A percentile compares a stretch with the other conserved stretches of the same genome.
phyloP scores from a whole-genome alignment of 2,329 filamentous ascomycete genomes.

The Didymella segeticola region DNA sequence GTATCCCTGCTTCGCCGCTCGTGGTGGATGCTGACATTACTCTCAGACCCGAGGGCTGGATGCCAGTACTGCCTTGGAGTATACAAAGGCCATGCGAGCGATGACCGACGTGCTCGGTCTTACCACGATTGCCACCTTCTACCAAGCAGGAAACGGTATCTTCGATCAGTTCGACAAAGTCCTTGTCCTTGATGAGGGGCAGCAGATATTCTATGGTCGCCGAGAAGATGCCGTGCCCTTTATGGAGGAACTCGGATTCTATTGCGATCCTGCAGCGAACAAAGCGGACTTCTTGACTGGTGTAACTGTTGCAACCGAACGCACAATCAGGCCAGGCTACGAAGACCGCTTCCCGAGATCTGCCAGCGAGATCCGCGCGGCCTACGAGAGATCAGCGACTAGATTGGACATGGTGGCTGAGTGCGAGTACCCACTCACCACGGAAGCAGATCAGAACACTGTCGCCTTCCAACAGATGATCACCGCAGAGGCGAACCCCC shows the following conservation, averaged over 20 bases:
- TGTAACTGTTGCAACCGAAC: conserved; percentile 61
- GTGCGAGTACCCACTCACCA: conserved; percentile 63
- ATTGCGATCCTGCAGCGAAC: conserved; percentile 68
- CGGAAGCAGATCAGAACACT: conserved; percentile 49
- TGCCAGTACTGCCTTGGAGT: conserved; percentile 59
- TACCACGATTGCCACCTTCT: conserved; percentile 64
- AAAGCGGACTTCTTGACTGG: conserved; percentile 79
- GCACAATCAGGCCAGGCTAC: conserved; percentile 49
- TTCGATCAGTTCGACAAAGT: conserved; percentile 75
- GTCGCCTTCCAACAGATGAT: conserved; percentile 61
- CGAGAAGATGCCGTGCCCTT: conserved; percentile 65
- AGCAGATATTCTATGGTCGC: conserved; percentile 76
- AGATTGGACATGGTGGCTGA: conserved; percentile 60
- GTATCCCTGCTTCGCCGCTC: too few species aligned
- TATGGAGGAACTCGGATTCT: conserved; percentile 72
- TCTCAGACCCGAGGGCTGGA: conserved; percentile 48
- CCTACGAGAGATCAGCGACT: conserved; percentile 60
- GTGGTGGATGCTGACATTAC: too few species aligned
- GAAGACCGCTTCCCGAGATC: conserved; percentile 53
- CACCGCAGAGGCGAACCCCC: conserved; percentile 63
- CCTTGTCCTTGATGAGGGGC: conserved; percentile 75
- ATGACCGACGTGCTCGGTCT: conserved; percentile 58
- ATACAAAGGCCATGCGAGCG: conserved; percentile 59
- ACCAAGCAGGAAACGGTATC: conserved; percentile 57
- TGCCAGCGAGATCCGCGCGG: conserved; percentile 50